phyloP scores from a whole-genome alignment of 345 rosid species.

The Eucalyptus microcorys region DNA sequence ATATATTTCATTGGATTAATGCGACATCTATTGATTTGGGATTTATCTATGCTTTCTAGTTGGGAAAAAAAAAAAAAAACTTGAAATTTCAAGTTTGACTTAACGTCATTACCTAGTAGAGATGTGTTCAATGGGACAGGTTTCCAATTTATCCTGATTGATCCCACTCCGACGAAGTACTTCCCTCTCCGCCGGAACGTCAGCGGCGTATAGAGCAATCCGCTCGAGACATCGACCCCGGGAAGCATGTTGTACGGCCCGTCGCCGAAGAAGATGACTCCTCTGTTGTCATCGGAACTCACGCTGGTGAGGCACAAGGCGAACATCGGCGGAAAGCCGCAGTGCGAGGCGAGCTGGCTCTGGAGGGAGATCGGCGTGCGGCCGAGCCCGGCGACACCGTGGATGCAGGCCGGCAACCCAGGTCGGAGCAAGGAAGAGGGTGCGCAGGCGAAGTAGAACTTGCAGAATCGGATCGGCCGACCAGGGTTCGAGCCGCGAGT shows the following conservation, averaged over 20 bases:
- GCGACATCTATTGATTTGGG: background rate
- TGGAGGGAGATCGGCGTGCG: constrained; percentile 7
- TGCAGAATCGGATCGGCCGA: background rate
- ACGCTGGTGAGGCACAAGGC: constrained; percentile 9
- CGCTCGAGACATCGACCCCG: background rate
- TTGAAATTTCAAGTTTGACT: background rate
- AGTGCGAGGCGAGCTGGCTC: constrained; percentile 12
- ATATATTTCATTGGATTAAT: background rate
- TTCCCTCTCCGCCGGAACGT: background rate
- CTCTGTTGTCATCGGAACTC: background rate
- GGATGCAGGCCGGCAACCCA: constrained; percentile 5
- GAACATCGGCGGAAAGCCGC: constrained; percentile 10
- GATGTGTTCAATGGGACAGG: background rate
- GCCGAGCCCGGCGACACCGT: constrained; percentile 12
- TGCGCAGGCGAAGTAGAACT: constrained; percentile 13
- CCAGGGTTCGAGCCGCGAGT: constrained; percentile 3
- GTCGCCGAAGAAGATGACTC: background rate
- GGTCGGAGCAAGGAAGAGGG: background rate
- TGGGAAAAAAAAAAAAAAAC: accelerated
- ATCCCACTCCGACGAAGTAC: background rate
- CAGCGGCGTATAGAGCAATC: background rate
- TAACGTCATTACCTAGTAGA: background rate
- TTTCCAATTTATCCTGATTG: background rate
- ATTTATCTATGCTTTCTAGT: background rate
- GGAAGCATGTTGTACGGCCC: background rate